Base-by-base conservation (phyloP, 495 filamentous ascomycete genomes). In the Platismatia glauca region DNA sequence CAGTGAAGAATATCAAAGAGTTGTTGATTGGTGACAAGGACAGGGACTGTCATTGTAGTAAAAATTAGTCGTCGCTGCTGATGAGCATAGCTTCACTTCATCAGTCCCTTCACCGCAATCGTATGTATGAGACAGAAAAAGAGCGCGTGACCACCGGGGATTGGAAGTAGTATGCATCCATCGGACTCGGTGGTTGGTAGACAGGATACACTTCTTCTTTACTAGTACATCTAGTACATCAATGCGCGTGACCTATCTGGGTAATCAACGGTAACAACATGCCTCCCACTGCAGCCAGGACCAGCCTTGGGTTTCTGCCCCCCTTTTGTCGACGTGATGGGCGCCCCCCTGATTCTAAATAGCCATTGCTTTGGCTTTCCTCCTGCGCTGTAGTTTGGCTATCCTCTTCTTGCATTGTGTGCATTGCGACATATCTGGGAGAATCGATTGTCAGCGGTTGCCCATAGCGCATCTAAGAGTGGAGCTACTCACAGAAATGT, bases 361-460 rank as follows among this genome's bases (percentile, higher is more conserved):
- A 91, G 31, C 89, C 89, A 70, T 90, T 91, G 33, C 72, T 70
- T 38, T 72, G 71, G 11, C 71, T 70, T 61, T 79, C 78, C 53
- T 83, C 81, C 16, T 85, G 81, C 61, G 70, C 82, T 66, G 60
- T 70, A 44, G 56, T 77, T 66, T 58, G 75, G 61, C 65, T 74
- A 62, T 84, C 83, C 52, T 87, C 85, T 68, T 95, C 91, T 71
- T 93, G 90, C 91, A 97, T 96, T 4, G 91, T 90, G 71, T 98
- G 94, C 93, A 97, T 95, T 3, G 94, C 95, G 34, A 98, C 94
- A 70, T 98, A 97, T 71, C 91, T 96, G 60, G 15, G 27, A 18
- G 3, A 8, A 13, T 0, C 7, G 3, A 7, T 22, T 7, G 20
- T 64, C 34, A 64, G 62, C 27, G 4, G 18, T 35, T 22, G 29